Evolutionary conservation across 2,329 filamentous ascomycete genomes (phyloP).

Genomic region (Endoconidiophora polonica): DNA sequence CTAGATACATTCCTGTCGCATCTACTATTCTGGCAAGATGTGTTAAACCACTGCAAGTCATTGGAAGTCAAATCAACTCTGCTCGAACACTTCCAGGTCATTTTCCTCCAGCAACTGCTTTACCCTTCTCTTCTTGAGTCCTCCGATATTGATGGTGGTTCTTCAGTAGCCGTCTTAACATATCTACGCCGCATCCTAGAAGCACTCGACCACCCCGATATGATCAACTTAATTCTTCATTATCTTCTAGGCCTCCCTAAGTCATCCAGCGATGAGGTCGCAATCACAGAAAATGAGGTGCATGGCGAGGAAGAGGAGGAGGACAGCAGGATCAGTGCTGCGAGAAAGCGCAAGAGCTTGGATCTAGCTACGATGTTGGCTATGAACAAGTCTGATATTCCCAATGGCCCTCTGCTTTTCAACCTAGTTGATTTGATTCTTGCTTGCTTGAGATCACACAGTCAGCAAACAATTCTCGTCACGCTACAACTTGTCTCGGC

Average conservation of each 20-base stretch:
- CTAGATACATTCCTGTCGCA: constrained; percentile 90
- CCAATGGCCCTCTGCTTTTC: constrained; percentile 69
- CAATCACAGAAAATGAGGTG: neutral
- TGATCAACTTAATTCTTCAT: constrained; percentile 83
- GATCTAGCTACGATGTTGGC: constrained; percentile 70
- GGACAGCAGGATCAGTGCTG: constrained; percentile 41
- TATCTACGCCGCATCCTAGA: constrained; percentile 85
- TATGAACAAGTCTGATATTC: constrained; percentile 36
- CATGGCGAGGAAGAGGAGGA: constrained; percentile 1
- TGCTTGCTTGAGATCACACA: constrained; percentile 67
- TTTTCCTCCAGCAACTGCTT: constrained; percentile 88
- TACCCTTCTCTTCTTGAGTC: constrained; percentile 94
- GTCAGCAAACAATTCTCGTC: constrained; percentile 76
- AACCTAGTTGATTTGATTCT: constrained; percentile 84
- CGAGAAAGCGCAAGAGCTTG: constrained; percentile 74
- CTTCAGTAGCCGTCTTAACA: constrained; percentile 85
- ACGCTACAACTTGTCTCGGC: constrained; percentile 76
- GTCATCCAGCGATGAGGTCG: constrained; percentile 32
- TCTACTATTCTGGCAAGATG: constrained; percentile 94
- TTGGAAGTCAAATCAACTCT: constrained; percentile 82
- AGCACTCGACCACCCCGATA: constrained; percentile 78
- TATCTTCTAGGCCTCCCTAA: constrained; percentile 61
- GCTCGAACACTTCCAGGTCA: constrained; percentile 89
- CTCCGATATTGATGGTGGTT: constrained; percentile 91
- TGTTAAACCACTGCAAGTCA: constrained; percentile 86